Evolutionary conservation across 2,329 filamentous ascomycete species (phyloP).

Genomic region (Rachicladosporium sp.): DNA sequence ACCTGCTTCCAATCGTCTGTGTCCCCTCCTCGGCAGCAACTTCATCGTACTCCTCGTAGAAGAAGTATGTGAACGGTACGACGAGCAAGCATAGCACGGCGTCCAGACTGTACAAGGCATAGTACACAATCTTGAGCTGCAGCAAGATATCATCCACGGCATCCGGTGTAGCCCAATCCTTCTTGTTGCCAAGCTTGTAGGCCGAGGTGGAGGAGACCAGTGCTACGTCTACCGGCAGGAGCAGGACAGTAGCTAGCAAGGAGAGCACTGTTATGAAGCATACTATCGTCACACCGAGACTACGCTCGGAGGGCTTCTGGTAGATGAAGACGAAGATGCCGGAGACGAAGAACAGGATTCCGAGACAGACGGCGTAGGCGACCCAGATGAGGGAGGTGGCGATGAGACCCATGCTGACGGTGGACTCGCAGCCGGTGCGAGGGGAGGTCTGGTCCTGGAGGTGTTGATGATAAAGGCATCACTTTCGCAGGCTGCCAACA

Average conservation of each 20-base stretch:
- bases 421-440: not conserved
- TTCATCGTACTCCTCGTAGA: slow-evolving; percentile 95
- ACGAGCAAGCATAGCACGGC: slow-evolving; percentile 78
- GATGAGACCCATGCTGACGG: slow-evolving; percentile 50
- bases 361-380: slow-evolving; percentile 74
- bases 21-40: slow-evolving; percentile 69
- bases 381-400: slow-evolving; percentile 92
- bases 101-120: slow-evolving; percentile 82
- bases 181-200: slow-evolving; percentile 65
- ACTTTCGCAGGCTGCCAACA: too few relatives aligned
- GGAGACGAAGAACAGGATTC: slow-evolving; percentile 61
- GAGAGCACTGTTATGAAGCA: slow-evolving; percentile 78
- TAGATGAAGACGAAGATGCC: slow-evolving; percentile 83
- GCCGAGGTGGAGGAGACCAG: slow-evolving; percentile 81
- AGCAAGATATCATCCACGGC: slow-evolving; percentile 65
- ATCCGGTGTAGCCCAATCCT: slow-evolving; percentile 84
- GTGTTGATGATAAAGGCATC: too few relatives aligned
- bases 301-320: slow-evolving; percentile 79
- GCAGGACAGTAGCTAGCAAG: slow-evolving; percentile 79
- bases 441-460: too few relatives aligned
- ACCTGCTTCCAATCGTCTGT: slow-evolving; percentile 55
- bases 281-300: slow-evolving; percentile 66
- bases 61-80: slow-evolving; percentile 95
- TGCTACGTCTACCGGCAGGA: slow-evolving; percentile 90
- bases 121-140: slow-evolving; percentile 81